Evolutionary conservation across 768 basidiomycete genomes (phyloP), one percentile per base, ranked within the genome.

Genomic region (Mycena floridula): DNA sequence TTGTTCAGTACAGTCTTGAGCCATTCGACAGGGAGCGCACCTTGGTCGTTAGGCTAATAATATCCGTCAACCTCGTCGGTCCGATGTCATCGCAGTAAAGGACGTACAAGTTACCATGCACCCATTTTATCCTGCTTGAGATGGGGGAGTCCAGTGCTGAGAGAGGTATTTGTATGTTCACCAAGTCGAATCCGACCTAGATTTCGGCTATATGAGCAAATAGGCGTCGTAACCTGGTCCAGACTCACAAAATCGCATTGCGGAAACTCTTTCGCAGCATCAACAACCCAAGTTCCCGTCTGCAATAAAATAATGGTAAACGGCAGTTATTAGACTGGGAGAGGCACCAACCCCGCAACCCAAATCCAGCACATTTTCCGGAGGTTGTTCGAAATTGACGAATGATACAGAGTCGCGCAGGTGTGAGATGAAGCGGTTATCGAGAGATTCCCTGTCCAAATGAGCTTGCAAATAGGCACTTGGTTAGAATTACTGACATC

Each of bases 111-210:
- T 89, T 89, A 27, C 86, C 85, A 53, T 87, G 81, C 20, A 74
- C 66, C 85, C 85, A 89, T 52, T 69, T 64, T 60, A 89, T 73
- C 20, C 86, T 79, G 3, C 62, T 59, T 7, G 77, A 74, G 21
- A 84, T 54, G 1, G 67, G 67, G 5, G 68, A 58, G 7, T 79
- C 75, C 8, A 88, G 55, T 15, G 77, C 45, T 21, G 66, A 65
- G 26, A 73, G 61, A 20, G 83, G 75, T 43, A 84, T 69, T 63
- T 89, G 87, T 2, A 88, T 66, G 50, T 87, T 80, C 30, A 87
- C 81, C 38, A 89, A 68, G 61, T 89, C 87, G 56, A 86, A 85
- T 35, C 87, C 87, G 48, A 89, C 77, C 85, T 88, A 42, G 15
- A 48, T 25, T 16, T 5, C 30, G 44, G 13, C 40, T 35, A 30